Evolutionary conservation across 2,329 filamentous ascomycete species (phyloP).

Genomic region (Dichotomopilus funicola): DNA sequence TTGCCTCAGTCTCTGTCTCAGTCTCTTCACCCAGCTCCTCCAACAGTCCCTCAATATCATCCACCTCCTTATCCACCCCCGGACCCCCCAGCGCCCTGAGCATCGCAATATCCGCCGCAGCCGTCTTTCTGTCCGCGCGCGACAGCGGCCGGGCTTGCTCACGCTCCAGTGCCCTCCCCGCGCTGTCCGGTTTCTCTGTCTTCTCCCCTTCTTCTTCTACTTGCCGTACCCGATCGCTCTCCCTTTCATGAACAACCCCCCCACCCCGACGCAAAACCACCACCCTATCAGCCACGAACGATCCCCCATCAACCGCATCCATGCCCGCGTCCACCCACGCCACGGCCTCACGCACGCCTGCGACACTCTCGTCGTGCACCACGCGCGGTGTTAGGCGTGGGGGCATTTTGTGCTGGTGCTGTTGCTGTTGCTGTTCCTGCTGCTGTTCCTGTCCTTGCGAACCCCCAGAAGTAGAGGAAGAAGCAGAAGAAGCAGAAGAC

Average conservation of each 20-base stretch:
- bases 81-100: slow-evolving; percentile 11
- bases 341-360: slow-evolving; percentile 33
- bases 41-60: slow-evolving; percentile 13
- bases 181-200: no score
- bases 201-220: neutral
- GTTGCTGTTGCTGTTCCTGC: neutral
- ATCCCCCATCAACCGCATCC: neutral
- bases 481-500: slow-evolving; percentile 17
- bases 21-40: neutral
- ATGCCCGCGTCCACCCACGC: slow-evolving; percentile 18
- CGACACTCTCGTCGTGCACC: slow-evolving; percentile 42
- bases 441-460: neutral
- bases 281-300: slow-evolving; percentile 1
- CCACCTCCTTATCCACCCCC: slow-evolving; percentile 11
- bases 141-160: slow-evolving; percentile 15
- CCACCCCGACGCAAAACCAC: slow-evolving; percentile 7
- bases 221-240: neutral
- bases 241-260: neutral
- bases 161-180: slow-evolving; percentile 10
- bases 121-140: slow-evolving; percentile 9
- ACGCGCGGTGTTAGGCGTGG: slow-evolving; percentile 36
- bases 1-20: neutral
- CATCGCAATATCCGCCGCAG: slow-evolving; percentile 11
- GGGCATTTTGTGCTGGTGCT: slow-evolving; percentile 26
- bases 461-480: neutral